These are phyloP conservation scores for Colletotrichum sp. DNA, from an alignment of 2,329 filamentous ascomycete species.

Conservation along the genomic window DNA sequence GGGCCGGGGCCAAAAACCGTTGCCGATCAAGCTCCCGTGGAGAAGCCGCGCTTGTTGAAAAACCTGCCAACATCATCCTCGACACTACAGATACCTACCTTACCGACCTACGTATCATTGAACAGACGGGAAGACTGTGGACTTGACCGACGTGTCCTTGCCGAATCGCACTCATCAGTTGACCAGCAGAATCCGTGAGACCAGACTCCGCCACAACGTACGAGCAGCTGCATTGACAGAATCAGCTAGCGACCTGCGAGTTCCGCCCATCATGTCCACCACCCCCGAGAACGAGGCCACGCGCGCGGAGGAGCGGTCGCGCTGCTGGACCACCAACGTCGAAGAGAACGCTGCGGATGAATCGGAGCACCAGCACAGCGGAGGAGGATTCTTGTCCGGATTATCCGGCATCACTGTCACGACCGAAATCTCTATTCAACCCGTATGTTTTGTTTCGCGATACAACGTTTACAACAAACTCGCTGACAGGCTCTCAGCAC, in stretches of 20 bases:
- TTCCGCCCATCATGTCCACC: not conserved
- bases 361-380: not conserved
- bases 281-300: not conserved
- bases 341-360: not conserved
- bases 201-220: not conserved
- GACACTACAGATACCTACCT: not conserved
- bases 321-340: not conserved
- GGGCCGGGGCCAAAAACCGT: not conserved
- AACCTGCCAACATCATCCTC: not conserved
- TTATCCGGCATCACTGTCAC: not conserved
- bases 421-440: not conserved
- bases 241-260: not conserved
- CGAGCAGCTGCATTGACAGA: not conserved
- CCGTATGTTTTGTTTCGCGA: not conserved
- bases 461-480: not conserved
- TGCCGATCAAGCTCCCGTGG: not conserved
- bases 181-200: not conserved
- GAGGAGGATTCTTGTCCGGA: not conserved
- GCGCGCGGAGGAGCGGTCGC: not conserved
- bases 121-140: not conserved
- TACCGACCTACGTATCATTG: too few relatives aligned
- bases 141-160: not conserved
- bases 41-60: not conserved
- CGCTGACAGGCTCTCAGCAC: not conserved
- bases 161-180: not conserved